Evolutionary conservation across 1,139 yeast species (phyloP).

Genomic region (Geotrichum cucujoidarum): DNA sequence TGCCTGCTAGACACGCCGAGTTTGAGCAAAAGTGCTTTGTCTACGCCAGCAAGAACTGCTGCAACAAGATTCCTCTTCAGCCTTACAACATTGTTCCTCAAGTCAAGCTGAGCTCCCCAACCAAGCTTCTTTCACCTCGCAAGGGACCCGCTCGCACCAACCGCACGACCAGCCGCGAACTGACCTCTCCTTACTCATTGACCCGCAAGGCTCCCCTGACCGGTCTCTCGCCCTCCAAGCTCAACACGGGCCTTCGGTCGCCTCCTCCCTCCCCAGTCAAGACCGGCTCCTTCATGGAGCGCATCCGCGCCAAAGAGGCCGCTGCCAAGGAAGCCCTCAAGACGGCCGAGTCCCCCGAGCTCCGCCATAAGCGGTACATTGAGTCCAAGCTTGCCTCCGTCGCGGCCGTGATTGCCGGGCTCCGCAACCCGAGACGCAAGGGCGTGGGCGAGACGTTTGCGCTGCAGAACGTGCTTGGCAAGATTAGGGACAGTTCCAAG

Average conservation of each 20-base stretch:
- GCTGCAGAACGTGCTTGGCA: conserved; percentile 9
- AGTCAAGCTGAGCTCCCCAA: not conserved
- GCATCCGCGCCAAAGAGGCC: conserved; percentile 34
- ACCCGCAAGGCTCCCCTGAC: conserved; percentile 5
- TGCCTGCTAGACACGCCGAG: conserved; percentile 2
- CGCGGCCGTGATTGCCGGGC: conserved; percentile 14
- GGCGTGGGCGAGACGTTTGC: conserved; percentile 9
- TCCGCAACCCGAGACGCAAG: conserved; percentile 10
- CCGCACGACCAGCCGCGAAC: not conserved
- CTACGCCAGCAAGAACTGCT: conserved; percentile 1
- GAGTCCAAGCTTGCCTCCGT: conserved; percentile 15
- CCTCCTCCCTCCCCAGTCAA: conserved; percentile 1
- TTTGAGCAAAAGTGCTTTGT: conserved; percentile 11
- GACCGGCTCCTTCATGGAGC: conserved; percentile 30
- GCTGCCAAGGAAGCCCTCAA: conserved; percentile 18
- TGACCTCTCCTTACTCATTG: conserved; percentile 1
- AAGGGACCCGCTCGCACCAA: not conserved
- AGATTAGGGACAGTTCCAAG: conserved; percentile 14
- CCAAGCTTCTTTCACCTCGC: not conserved
- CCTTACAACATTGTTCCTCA: not conserved
- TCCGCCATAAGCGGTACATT: conserved; percentile 10
- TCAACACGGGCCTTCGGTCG: not conserved
- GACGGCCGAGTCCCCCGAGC: conserved; percentile 7
- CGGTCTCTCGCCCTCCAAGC: conserved; percentile 5
- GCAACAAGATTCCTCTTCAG: conserved; percentile 11